A percentile compares a stretch with the other conserved stretches of the same genome.
These are phyloP conservation scores for Solanum infundibuliforme DNA, from an alignment of 257 asterid genomes.

Conservation along the genomic window DNA sequence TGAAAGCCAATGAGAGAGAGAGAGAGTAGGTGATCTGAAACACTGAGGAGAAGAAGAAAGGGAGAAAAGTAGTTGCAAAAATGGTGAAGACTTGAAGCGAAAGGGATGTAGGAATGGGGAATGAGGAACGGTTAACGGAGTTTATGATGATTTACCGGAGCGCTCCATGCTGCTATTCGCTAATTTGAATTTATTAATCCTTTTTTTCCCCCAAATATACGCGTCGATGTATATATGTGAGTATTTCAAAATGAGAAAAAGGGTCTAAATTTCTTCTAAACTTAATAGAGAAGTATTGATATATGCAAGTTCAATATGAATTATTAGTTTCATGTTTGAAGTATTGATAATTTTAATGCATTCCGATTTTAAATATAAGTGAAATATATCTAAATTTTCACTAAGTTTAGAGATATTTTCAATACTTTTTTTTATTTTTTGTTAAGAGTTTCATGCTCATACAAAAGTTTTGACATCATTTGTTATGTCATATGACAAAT, in stretches of 20 bases:
- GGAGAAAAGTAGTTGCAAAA: slow-evolving; percentile 1
- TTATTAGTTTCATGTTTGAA: too few species aligned
- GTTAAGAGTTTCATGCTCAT: fast-evolving
- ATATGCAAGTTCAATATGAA: too few species aligned
- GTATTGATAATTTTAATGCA: too few species aligned
- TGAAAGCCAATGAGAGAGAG: neutral
- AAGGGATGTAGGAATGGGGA: slow-evolving; percentile 2
- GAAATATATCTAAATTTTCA: too few species aligned
- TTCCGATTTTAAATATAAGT: too few species aligned
- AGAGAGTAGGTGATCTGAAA: slow-evolving; percentile 19
- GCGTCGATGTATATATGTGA: too few species aligned
- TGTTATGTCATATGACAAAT: too few species aligned
- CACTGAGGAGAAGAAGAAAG: neutral
- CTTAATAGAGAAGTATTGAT: neutral
- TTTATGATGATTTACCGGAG: neutral
- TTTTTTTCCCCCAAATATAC: neutral
- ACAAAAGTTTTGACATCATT: too few species aligned
- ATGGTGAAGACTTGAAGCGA: slow-evolving; percentile 35
- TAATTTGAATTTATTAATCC: neutral
- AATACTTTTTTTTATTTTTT: too few species aligned
- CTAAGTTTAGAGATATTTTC: fast-evolving
- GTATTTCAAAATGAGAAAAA: neutral
- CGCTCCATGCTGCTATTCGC: neutral
- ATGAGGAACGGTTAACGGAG: neutral
- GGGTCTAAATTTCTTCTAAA: neutral